Percentiles rank a stretch among this genome's conserved stretches.
These are phyloP conservation scores for Pichia sp. DNA, from an alignment of 1,139 yeast genomes.

Conservation along the genomic window DNA sequence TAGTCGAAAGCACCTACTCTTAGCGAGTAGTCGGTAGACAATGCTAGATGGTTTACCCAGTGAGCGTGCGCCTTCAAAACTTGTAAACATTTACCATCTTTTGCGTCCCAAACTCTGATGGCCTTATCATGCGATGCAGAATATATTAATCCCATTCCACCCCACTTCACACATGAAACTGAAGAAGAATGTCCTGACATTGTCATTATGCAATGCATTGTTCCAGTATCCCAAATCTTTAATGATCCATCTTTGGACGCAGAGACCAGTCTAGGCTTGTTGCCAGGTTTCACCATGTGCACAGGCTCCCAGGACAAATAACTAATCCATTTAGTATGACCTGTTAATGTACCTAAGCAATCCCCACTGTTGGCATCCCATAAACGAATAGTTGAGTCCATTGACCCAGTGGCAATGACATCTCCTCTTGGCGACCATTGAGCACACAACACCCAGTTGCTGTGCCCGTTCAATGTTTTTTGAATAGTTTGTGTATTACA, in stretches of 20 bases:
- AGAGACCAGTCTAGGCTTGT: conserved; percentile 70
- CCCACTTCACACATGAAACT: conserved; percentile 95
- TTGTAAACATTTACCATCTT: conserved; percentile 73
- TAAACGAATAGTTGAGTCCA: conserved; percentile 83
- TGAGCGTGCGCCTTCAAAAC: conserved; percentile 88
- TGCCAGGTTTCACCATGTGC: conserved; percentile 66
- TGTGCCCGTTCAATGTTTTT: conserved; percentile 78
- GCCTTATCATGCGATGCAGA: conserved; percentile 95
- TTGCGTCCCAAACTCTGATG: conserved; percentile 86
- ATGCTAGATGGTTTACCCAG: conserved; percentile 93
- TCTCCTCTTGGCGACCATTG: conserved; percentile 92
- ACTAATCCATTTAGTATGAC: conserved; percentile 89
- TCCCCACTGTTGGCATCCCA: conserved; percentile 84
- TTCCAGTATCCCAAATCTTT: conserved; percentile 84
- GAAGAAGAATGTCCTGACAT: conserved; percentile 86
- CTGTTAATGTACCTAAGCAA: conserved; percentile 69
- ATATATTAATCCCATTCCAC: conserved; percentile 81
- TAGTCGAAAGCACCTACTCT: conserved; percentile 81
- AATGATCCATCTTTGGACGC: conserved; percentile 91
- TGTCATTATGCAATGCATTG: conserved; percentile 62
- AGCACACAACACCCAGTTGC: conserved; percentile 91
- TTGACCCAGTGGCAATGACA: conserved; percentile 90
- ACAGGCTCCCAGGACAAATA: conserved; percentile 92
- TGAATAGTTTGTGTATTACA: conserved; percentile 91
- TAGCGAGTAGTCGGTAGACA: conserved; percentile 85